phyloP scores from a whole-genome alignment of 1,139 yeast species.

The Lodderomyces metapsilosis region DNA sequence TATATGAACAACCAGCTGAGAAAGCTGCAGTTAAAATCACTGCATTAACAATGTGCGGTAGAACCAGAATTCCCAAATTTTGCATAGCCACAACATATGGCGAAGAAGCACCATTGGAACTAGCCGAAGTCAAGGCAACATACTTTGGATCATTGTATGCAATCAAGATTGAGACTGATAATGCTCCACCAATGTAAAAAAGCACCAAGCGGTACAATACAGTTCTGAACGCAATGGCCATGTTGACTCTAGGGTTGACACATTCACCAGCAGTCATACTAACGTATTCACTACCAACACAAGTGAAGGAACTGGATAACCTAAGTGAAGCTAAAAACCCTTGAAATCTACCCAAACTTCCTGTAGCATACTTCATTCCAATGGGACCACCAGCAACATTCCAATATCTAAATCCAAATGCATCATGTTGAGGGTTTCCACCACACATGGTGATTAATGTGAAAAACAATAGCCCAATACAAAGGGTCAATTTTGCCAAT shows the following conservation, averaged over 20 bases:
- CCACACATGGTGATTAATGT: constrained; percentile 83
- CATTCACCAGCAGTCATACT: constrained; percentile 86
- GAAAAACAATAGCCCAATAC: constrained; percentile 69
- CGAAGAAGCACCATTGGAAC: constrained; percentile 35
- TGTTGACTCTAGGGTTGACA: constrained; percentile 68
- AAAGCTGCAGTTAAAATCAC: constrained; percentile 30
- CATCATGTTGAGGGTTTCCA: constrained; percentile 69
- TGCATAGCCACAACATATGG: constrained; percentile 49
- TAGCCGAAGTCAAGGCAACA: constrained; percentile 21
- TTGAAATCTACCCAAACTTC: constrained; percentile 63
- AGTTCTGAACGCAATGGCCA: constrained; percentile 77
- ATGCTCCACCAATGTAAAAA: constrained; percentile 58
- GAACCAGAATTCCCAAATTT: constrained; percentile 34
- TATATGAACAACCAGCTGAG: constrained; percentile 46
- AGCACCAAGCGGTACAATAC: constrained; percentile 71
- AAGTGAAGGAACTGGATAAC: constrained; percentile 61
- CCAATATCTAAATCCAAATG: constrained; percentile 71
- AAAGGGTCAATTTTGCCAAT: constrained; percentile 67
- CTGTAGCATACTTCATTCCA: constrained; percentile 54
- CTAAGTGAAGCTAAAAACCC: constrained; percentile 63
- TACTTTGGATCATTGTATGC: constrained; percentile 42
- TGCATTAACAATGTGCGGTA: constrained; percentile 44
- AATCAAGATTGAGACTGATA: constrained; percentile 38
- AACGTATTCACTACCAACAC: constrained; percentile 84
- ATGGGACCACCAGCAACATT: constrained; percentile 46